Evolutionary conservation across 148 eudicot species (phyloP).

Genomic region (Cornus kousa): DNA sequence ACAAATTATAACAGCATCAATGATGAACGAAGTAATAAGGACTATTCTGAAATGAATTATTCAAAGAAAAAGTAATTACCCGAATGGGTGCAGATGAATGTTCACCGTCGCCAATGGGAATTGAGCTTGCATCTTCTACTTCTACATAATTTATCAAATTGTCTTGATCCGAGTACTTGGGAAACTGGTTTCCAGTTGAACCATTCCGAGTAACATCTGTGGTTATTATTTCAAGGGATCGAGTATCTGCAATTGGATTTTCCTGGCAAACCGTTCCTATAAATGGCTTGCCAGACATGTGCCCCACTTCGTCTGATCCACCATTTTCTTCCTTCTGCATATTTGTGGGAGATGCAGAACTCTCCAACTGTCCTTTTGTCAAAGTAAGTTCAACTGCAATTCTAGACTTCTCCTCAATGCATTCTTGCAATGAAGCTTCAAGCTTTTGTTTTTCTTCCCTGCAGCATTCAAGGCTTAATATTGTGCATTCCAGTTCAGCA

Average conservation of each 20-base stretch:
- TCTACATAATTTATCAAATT: constrained; percentile 10
- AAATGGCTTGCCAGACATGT: constrained; percentile 15
- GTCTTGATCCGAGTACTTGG: constrained; percentile 7
- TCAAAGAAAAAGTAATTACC: constrained; percentile 35
- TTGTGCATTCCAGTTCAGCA: constrained; percentile 84
- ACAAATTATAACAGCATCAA: constrained; percentile 4
- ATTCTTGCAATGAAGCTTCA: constrained; percentile 48
- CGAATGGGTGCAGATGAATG: constrained; percentile 17
- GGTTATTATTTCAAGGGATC: constrained; percentile 15
- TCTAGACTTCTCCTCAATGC: constrained; percentile 47
- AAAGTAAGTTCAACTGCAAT: constrained; percentile 40
- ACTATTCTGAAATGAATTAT: not conserved
- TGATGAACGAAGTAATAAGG: not conserved
- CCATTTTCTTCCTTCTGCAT: constrained; percentile 23
- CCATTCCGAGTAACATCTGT: constrained; percentile 10
- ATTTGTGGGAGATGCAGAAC: constrained; percentile 32
- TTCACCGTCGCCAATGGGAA: constrained; percentile 13
- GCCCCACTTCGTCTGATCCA: constrained; percentile 16
- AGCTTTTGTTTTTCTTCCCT: constrained; percentile 91
- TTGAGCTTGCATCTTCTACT: constrained; percentile 19
- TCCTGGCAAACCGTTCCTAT: constrained; percentile 9
- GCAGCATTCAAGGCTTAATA: constrained; percentile 85
- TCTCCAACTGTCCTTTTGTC: constrained; percentile 41
- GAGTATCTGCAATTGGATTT: constrained; percentile 14
- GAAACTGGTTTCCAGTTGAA: constrained; percentile 11